Percentiles rank a stretch among this genome's conserved stretches.
Conservation (phyloP, 192 early-diverging fungal genomes). For the Entomortierella lignicola region DNA sequence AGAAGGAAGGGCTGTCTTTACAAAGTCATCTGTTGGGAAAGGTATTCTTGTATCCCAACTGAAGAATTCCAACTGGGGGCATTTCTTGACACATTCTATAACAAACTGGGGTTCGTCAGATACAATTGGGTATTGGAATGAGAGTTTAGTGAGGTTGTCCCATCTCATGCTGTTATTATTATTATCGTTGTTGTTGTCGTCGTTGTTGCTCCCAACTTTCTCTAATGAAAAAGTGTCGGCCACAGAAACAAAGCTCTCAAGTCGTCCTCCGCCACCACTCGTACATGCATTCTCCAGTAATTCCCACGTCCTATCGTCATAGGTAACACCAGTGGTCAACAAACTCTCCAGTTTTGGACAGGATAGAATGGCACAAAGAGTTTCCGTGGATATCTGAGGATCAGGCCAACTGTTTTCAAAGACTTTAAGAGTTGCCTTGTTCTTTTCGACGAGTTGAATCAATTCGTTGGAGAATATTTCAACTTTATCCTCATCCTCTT, state of each 20-base stretch:
- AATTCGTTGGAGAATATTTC: background rate
- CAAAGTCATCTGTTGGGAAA: background rate
- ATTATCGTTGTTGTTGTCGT: too few relatives aligned
- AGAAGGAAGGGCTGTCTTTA: background rate
- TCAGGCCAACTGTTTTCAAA: background rate
- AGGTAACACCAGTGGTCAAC: background rate
- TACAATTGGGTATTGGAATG: background rate
- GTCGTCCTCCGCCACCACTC: too few relatives aligned
- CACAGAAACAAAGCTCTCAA: background rate
- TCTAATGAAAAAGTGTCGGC: background rate
- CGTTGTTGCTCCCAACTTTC: too few relatives aligned
- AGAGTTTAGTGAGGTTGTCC: background rate
- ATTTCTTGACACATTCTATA: background rate
- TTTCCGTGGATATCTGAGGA: background rate
- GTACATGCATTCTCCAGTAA: background rate
- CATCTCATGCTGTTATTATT: background rate
- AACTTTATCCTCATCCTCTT: background rate
- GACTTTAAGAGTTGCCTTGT: background rate
- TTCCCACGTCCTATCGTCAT: background rate
- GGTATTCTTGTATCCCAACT: background rate
- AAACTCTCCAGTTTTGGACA: background rate
- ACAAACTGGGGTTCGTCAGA: background rate
- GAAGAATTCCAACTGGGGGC: background rate
- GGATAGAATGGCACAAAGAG: background rate
- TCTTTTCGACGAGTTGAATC: background rate